Percentiles rank a stretch among this genome's conserved stretches.
These are phyloP conservation scores for Coccomyxa sp. DNA, from an alignment of 139 green algal genomes.

Conservation along the genomic window DNA sequence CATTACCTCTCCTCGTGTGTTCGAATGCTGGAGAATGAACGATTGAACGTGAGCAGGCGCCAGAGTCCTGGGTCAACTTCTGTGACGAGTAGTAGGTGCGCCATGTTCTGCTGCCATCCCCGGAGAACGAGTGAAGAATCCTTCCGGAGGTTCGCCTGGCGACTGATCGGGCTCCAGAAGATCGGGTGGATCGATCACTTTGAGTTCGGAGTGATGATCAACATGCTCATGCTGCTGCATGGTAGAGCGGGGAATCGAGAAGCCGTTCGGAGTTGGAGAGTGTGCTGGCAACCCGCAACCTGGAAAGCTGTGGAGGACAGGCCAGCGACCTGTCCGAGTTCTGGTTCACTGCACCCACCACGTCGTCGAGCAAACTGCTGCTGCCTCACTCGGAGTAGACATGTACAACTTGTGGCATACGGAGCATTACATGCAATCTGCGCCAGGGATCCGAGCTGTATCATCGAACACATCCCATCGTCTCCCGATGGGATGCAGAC, in stretches of 20 bases:
- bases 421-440: too few relatives aligned
- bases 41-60: neutral
- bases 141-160: neutral
- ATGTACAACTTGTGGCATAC: too few relatives aligned
- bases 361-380: neutral
- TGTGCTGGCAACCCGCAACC: neutral
- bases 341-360: neutral
- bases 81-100: neutral
- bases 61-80: neutral
- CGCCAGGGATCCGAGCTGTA: too few relatives aligned
- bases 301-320: neutral
- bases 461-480: too few relatives aligned
- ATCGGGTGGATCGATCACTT: neutral
- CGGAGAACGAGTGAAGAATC: neutral
- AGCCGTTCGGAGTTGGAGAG: neutral
- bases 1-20: neutral
- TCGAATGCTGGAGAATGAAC: conserved; percentile 1
- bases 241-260: neutral
- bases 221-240: neutral
- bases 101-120: neutral
- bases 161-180: neutral
- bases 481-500: too few relatives aligned
- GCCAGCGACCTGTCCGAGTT: neutral
- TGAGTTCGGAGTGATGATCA: neutral
- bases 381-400: too few relatives aligned